phyloP scores from a whole-genome alignment of 163 green algal species.

The Scenedesmus sp. region DNA sequence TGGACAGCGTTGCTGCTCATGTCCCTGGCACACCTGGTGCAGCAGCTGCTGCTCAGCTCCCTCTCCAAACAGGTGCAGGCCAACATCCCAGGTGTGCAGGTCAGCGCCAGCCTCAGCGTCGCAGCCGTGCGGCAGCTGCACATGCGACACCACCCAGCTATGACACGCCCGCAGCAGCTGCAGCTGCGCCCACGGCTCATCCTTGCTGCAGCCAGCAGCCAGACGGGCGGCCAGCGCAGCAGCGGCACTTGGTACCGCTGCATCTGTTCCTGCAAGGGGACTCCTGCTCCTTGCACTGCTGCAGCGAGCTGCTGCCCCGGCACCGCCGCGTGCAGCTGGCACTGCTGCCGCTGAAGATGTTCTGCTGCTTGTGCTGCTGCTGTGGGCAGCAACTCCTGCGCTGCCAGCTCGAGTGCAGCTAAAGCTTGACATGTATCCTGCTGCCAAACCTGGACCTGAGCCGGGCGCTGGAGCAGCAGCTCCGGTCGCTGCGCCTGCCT shows the following conservation, averaged over 20 bases:
- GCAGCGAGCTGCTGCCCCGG: background rate
- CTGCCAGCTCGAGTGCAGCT: background rate
- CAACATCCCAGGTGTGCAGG: constrained; percentile 46
- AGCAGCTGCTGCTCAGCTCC: background rate
- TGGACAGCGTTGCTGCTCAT: background rate
- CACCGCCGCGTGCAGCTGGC: background rate
- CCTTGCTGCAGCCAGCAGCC: constrained; percentile 44
- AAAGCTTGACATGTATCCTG: background rate
- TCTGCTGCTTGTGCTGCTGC: background rate
- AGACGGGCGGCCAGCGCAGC: constrained; percentile 23
- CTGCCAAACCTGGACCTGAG: background rate
- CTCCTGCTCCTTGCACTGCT: background rate
- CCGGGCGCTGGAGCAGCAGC: background rate
- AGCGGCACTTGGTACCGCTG: background rate
- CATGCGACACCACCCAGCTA: constrained; percentile 65
- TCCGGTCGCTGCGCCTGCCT: no score
- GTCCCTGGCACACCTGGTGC: background rate
- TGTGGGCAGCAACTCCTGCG: background rate
- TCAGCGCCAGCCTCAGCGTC: constrained; percentile 20
- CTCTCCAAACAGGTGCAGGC: constrained; percentile 61
- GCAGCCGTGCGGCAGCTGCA: constrained; percentile 12
- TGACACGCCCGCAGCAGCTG: constrained; percentile 65
- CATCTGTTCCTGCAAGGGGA: background rate
- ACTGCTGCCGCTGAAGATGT: background rate
- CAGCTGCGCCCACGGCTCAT: constrained; percentile 51